phyloP scores from a whole-genome alignment of 2,329 filamentous ascomycete genomes.

The Colletotrichum echinochloae region DNA sequence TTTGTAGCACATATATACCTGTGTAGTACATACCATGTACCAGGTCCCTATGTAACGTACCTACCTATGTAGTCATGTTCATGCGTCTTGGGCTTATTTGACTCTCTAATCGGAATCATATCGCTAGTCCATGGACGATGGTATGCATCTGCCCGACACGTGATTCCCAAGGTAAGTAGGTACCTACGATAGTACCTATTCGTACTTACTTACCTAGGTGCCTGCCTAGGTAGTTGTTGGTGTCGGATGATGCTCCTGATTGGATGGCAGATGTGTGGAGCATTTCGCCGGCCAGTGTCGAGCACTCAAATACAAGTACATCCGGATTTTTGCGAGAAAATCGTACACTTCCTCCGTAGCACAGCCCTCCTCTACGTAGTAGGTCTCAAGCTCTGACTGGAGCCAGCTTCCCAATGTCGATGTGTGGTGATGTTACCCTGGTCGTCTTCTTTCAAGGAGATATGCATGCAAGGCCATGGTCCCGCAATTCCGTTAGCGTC shows the following conservation, averaged over 20 bases:
- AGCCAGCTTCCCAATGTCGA: not conserved
- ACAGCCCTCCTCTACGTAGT: not conserved
- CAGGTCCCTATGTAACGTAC: too few species aligned
- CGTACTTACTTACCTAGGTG: not conserved
- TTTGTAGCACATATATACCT: too few species aligned
- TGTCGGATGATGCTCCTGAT: not conserved
- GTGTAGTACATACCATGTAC: too few species aligned
- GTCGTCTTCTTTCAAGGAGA: not conserved
- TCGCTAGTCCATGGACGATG: not conserved
- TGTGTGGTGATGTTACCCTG: not conserved
- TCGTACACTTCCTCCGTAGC: not conserved
- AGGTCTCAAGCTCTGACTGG: not conserved
- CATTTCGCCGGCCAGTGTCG: not conserved
- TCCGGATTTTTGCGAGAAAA: not conserved
- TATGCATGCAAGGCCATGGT: not conserved
- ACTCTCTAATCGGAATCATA: constrained; percentile 1
- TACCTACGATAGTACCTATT: too few species aligned
- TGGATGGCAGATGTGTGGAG: not conserved
- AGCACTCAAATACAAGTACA: not conserved
- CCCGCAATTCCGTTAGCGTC: constrained; percentile 9
- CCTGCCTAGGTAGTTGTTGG: not conserved
- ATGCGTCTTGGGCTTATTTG: too few species aligned
- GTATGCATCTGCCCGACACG: constrained; percentile 4
- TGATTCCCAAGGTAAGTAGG: not conserved
- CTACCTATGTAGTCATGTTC: too few species aligned